A percentile compares a stretch with the other conserved stretches of the same genome.
Evolutionary conservation across 2,329 filamentous ascomycete genomes (phyloP).

Genomic region (Alternaria metachromatica): DNA sequence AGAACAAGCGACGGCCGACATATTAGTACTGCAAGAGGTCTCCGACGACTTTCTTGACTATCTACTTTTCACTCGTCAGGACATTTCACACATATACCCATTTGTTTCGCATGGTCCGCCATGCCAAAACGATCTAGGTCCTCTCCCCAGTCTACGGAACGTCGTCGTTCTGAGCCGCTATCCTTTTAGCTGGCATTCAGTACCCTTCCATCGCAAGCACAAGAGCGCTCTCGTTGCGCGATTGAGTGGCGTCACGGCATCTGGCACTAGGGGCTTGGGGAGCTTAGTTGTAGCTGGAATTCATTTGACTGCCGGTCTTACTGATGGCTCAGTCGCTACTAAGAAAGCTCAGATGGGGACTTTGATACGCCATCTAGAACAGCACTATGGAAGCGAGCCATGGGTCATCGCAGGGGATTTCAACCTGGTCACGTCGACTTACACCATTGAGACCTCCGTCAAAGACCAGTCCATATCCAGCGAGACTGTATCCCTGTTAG

Average conservation of each 20-base stretch:
- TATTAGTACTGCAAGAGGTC: slow-evolving; percentile 65
- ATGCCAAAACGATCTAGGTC: slow-evolving; percentile 58
- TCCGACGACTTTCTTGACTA: slow-evolving; percentile 68
- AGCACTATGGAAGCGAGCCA: slow-evolving; percentile 52
- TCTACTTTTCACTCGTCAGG: slow-evolving; percentile 55
- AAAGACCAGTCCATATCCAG: slow-evolving; percentile 61
- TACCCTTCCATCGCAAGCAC: slow-evolving; percentile 63
- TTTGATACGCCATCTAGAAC: slow-evolving; percentile 57
- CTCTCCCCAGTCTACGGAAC: slow-evolving; percentile 67
- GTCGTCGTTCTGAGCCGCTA: slow-evolving; percentile 65
- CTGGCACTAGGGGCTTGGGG: slow-evolving; percentile 19
- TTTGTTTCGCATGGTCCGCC: slow-evolving; percentile 67
- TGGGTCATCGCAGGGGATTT: slow-evolving; percentile 70
- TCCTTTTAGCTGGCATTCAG: slow-evolving; percentile 62
- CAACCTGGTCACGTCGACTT: slow-evolving; percentile 67
- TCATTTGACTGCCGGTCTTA: slow-evolving; percentile 68
- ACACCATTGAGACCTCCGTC: slow-evolving; percentile 61
- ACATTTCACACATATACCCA: slow-evolving; percentile 59
- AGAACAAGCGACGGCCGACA: slow-evolving; percentile 42
- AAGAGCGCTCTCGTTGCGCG: slow-evolving; percentile 63
- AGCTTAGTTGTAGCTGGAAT: slow-evolving; percentile 62
- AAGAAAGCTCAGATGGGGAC: slow-evolving; percentile 64
- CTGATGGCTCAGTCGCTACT: slow-evolving; percentile 62
- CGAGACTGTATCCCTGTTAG: slow-evolving; percentile 55
- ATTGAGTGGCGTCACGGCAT: slow-evolving; percentile 48